These are phyloP conservation scores for Nephelium lappaceum DNA, from an alignment of 345 rosid species.

Conservation along the genomic window DNA sequence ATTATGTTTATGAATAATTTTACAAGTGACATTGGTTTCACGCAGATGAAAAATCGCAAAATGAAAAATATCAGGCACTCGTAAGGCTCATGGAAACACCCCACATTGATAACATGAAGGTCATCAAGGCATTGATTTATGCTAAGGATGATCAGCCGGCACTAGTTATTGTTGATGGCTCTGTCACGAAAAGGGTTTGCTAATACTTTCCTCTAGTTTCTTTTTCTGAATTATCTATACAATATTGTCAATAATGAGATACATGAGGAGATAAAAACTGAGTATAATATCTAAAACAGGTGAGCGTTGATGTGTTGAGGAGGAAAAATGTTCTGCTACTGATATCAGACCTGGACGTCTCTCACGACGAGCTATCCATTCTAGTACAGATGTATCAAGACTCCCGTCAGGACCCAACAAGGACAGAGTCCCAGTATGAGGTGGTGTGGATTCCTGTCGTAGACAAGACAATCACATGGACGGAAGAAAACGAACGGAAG, in stretches of 20 bases:
- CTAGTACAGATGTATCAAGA: conserved; percentile 47
- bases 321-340: conserved; percentile 54
- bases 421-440: conserved; percentile 55
- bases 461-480: conserved; percentile 40
- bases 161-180: conserved; percentile 39
- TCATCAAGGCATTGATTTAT: conserved; percentile 57
- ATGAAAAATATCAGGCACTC: conserved; percentile 48
- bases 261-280: neutral
- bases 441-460: conserved; percentile 68
- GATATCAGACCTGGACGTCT: conserved; percentile 56
- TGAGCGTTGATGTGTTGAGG: conserved; percentile 45
- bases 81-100: conserved; percentile 43
- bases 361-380: conserved; percentile 37
- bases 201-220: neutral
- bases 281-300: conserved; percentile 32
- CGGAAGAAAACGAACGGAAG: conserved; percentile 18
- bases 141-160: conserved; percentile 53
- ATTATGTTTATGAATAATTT: neutral
- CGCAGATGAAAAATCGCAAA: conserved; percentile 53
- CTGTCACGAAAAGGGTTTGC: conserved; percentile 51
- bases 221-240: neutral
- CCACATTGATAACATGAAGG: conserved; percentile 66
- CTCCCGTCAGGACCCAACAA: conserved; percentile 30
- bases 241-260: too few species aligned
- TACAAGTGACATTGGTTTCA: neutral